Evolutionary conservation across 306 rosid species (phyloP).

Genomic region (Quercus aquifolioides): DNA sequence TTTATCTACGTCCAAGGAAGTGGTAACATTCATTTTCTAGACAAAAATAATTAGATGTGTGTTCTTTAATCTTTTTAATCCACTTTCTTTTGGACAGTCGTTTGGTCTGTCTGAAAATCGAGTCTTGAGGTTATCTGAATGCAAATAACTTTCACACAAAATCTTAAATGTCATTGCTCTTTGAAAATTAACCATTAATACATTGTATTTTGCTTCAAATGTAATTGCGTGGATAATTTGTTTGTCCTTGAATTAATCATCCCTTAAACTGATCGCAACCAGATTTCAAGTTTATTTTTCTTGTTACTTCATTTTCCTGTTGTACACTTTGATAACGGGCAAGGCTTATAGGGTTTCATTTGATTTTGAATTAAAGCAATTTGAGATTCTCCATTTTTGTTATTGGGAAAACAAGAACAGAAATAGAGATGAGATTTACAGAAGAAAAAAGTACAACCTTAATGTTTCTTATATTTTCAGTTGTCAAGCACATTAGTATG

Average conservation of each 20-base stretch:
- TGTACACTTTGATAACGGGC: not conserved
- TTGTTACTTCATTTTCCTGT: not conserved
- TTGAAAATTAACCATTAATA: not conserved
- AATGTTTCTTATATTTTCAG: not conserved
- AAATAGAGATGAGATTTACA: not conserved
- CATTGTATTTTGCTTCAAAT: not conserved
- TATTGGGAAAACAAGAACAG: not conserved
- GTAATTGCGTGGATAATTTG: not conserved
- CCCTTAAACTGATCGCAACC: not conserved
- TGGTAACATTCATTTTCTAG: slow-evolving; percentile 48
- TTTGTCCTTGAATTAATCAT: not conserved
- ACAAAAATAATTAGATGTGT: slow-evolving; percentile 3
- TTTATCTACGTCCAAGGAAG: slow-evolving; percentile 44
- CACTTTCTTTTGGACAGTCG: not conserved
- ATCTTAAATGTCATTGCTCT: not conserved
- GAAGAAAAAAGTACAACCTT: not conserved
- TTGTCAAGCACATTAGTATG: not conserved
- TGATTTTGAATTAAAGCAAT: not conserved
- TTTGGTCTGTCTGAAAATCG: not conserved
- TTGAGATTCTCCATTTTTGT: not conserved
- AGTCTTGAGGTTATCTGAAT: not conserved
- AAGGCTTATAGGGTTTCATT: not conserved
- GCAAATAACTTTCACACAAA: not conserved
- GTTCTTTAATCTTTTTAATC: not conserved
- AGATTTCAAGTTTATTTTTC: not conserved